Percentiles rank a stretch among this genome's conserved stretches.
Conservation (phyloP, 1,139 yeast species). For the Pichia sp. region DNA sequence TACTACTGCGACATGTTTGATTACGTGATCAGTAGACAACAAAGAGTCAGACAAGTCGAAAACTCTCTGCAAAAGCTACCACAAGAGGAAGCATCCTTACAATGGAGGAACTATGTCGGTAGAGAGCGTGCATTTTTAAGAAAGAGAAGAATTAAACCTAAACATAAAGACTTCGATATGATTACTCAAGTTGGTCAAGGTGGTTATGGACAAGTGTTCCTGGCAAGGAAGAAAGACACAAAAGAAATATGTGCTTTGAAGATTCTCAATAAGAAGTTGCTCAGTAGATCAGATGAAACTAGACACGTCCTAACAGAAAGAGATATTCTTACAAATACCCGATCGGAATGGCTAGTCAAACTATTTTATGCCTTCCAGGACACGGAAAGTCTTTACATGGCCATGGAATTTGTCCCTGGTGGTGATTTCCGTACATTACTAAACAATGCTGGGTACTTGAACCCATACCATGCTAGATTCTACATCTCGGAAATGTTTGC, state of each 20-base stretch:
- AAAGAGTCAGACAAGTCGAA: slow-evolving; percentile 64
- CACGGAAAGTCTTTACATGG: slow-evolving; percentile 79
- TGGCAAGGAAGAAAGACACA: slow-evolving; percentile 92
- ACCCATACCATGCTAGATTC: slow-evolving; percentile 93
- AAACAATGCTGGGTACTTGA: slow-evolving; percentile 86
- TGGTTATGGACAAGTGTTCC: slow-evolving; percentile 95
- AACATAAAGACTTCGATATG: slow-evolving; percentile 91
- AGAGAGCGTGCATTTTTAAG: slow-evolving; percentile 82
- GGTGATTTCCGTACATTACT: slow-evolving; percentile 95
- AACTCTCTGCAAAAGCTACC: slow-evolving; percentile 45
- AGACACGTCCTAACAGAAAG: slow-evolving; percentile 94
- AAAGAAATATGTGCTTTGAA: slow-evolving; percentile 94
- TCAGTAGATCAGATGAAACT: slow-evolving; percentile 88
- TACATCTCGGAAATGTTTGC: slow-evolving; percentile 95
- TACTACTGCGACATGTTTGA: slow-evolving; percentile 96
- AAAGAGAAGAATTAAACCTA: slow-evolving; percentile 84
- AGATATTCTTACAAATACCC: slow-evolving; percentile 89
- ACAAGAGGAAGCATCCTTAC: slow-evolving; percentile 48
- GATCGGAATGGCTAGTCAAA: slow-evolving; percentile 95
- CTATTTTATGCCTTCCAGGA: slow-evolving; percentile 94
- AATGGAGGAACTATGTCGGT: slow-evolving; percentile 77
- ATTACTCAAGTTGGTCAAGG: slow-evolving; percentile 99
- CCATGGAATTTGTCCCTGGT: slow-evolving; percentile 99
- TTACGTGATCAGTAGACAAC: slow-evolving; percentile 81
- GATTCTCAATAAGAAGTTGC: slow-evolving; percentile 77